Evolutionary conservation across 1,139 yeast genomes (phyloP).

Genomic region (Debaryomyces coudertii): DNA sequence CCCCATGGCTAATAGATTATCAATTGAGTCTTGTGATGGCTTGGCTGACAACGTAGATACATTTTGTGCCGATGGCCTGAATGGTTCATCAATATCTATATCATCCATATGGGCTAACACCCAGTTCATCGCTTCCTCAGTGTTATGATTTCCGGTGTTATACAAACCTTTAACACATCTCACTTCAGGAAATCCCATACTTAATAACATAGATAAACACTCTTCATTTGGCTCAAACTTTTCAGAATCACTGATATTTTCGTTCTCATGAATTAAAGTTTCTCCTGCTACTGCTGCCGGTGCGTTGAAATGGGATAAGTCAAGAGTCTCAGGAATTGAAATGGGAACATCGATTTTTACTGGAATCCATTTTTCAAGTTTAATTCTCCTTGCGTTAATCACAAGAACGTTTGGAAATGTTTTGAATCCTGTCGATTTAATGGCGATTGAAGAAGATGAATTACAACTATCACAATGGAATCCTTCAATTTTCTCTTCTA

Average conservation of each 20-base stretch:
- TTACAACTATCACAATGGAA: constrained; percentile 69
- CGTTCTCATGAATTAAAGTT: constrained; percentile 32
- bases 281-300: constrained; percentile 45
- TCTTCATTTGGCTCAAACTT: constrained; percentile 59
- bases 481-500: constrained; percentile 61
- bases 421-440: constrained; percentile 53
- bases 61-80: constrained; percentile 29
- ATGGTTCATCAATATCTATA: constrained; percentile 69
- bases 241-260: constrained; percentile 21
- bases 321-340: constrained; percentile 51
- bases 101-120: constrained; percentile 88
- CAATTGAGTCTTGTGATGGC: constrained; percentile 47
- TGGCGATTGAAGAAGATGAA: constrained; percentile 42
- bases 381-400: constrained; percentile 77
- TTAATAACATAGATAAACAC: constrained; percentile 56
- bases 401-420: constrained; percentile 73
- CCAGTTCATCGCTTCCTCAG: constrained; percentile 92
- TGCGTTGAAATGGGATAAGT: constrained; percentile 33
- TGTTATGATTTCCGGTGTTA: constrained; percentile 65
- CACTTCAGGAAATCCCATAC: constrained; percentile 86
- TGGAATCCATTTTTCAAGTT: constrained; percentile 89
- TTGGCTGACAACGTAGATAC: constrained; percentile 21
- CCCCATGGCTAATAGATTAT: constrained; percentile 74
- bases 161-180: constrained; percentile 70
- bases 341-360: constrained; percentile 78